Base-by-base conservation (phyloP, 2,329 filamentous ascomycete genomes). In the Thielaviopsis euricoi region DNA sequence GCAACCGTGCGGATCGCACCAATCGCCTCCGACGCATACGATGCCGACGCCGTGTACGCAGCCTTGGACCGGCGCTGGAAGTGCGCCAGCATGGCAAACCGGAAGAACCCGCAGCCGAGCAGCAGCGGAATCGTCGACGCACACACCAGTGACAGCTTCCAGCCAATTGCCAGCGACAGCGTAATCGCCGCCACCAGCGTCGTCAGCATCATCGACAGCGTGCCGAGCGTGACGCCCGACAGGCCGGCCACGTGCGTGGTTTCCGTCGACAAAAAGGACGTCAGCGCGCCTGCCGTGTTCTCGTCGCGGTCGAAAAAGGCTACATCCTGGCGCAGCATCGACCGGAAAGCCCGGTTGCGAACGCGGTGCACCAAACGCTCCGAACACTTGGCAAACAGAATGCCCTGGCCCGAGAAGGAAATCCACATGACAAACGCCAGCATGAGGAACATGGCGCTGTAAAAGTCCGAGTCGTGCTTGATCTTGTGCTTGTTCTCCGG, bases 1-100 rank as follows among this genome's bases (percentile, higher is more conserved):
- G 90, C 91, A 10, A 97, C 90, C 1, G 93, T 97, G 55, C 91
- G 86, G 63, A 97, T 96, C 6, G 90, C 87, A 1, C 88, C 90
- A 33, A 94, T 95, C 50, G 90, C 90, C 70, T 98, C 93, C 52
- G 90, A 93, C 12, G 93, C 93, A 67, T 86, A 95, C 58, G 84
- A 85, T 7, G 91, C 91, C 60, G 88, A 91, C 59, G 78, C 74
- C 66, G 88, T 79, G 67, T 97, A 90, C 3, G 88, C 84, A 63
- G 76, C 76, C 74, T 93, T 94, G 1, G 89, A 84, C 23, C 87
- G 85, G 43, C 77, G 77, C 71, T 87, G 86, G 73, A 89, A 95
- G 62, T 82, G 79, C 1, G 87, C 83, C 22, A 94, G 77, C 71
- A 93, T 83, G 71, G 82, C 90, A 71, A 96, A 94, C 3, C 89